Evolutionary conservation across 2,329 filamentous ascomycete species (phyloP), one percentile per base, ranked within the genome.

Genomic region (Leptoxyphium fumago): DNA sequence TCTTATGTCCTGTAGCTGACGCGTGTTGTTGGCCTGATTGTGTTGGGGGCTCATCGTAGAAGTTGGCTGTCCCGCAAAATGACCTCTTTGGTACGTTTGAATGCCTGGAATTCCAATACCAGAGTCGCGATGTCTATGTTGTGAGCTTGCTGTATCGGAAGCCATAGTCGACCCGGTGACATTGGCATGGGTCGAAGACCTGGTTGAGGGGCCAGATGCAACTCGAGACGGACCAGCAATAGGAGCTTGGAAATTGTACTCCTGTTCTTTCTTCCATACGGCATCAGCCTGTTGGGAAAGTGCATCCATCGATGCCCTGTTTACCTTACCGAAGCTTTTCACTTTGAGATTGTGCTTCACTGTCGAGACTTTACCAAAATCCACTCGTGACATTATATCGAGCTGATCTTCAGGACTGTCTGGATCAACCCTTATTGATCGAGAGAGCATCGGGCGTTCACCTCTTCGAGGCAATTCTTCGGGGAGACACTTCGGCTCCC

Each of bases 271-370:
- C 32, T 36, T 15, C 32, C 32, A 36, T 5, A 36, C 32, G 3
- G 32, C 32, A 3, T 36, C 13, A 13, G 32, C 32, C 32, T 36
- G 32, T 36, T 15, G 32, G 5, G 5, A 3, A 4, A 36, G 32
- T 3, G 32, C 3, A 36, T 36, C 32, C 32, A 36, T 36, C 3
- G 38, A 40, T 11, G 38, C 38, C 17, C 21, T 11, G 18, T 50
- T 43, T 1, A 57, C 51, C 11, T 43, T 47, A 1, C 55, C 55
- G 28, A 52, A 47, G 5, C 38, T n/a, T 18, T 46, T 51, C 1
- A 54, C 53, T 29, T 54, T 56, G 14, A 56, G 29, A 21, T 55
- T 56, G 39, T 54, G 51, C 28, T 57, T 34, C 17, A 59, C 47
- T 0, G 48, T 56, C 17, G 52, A 44, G 4, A 52, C 39, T 11